Evolutionary conservation across 331 rosid species (phyloP).

Genomic region (Phaseolus coccineus): DNA sequence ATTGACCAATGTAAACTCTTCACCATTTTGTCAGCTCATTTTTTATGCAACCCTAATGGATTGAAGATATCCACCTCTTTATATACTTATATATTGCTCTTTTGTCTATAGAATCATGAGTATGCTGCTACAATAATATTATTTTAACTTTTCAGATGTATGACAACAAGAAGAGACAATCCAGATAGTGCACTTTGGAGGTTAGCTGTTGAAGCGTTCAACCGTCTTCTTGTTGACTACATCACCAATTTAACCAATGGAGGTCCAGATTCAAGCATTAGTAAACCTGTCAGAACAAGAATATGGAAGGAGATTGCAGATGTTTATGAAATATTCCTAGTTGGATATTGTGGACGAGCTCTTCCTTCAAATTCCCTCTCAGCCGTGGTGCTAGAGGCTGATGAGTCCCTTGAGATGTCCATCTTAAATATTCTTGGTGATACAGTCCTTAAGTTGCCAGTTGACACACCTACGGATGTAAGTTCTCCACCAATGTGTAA

Average conservation of each 20-base stretch:
- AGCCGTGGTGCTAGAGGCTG: conserved; percentile 64
- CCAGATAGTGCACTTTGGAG: conserved; percentile 93
- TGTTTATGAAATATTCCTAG: conserved; percentile 89
- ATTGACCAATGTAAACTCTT: conserved; percentile 20
- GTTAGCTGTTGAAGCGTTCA: conserved; percentile 84
- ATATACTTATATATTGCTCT: conserved; percentile 20
- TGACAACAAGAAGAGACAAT: conserved; percentile 96
- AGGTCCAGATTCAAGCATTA: conserved; percentile 59
- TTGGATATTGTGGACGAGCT: conserved; percentile 97
- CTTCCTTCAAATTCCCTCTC: conserved; percentile 85
- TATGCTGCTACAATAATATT: conserved; percentile 30
- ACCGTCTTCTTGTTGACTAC: conserved; percentile 72
- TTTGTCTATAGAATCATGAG: conserved; percentile 8
- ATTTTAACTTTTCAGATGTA: conserved; percentile 66
- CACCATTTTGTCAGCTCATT: not conserved
- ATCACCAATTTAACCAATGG: conserved; percentile 53
- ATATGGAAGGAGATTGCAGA: conserved; percentile 98
- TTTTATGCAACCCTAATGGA: conserved; percentile 24
- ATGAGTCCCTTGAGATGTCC: conserved; percentile 88
- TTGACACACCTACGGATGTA: conserved; percentile 85
- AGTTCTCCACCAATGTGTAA: conserved; percentile 47
- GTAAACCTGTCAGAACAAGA: conserved; percentile 77
- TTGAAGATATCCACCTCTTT: conserved; percentile 31
- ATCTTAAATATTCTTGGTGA: conserved; percentile 83
- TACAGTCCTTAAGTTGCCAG: conserved; percentile 72